A percentile compares a stretch with the other conserved stretches of the same genome.
phyloP scores from a whole-genome alignment of 202 grass and related monocot species.

The Eragrostis tef region DNA sequence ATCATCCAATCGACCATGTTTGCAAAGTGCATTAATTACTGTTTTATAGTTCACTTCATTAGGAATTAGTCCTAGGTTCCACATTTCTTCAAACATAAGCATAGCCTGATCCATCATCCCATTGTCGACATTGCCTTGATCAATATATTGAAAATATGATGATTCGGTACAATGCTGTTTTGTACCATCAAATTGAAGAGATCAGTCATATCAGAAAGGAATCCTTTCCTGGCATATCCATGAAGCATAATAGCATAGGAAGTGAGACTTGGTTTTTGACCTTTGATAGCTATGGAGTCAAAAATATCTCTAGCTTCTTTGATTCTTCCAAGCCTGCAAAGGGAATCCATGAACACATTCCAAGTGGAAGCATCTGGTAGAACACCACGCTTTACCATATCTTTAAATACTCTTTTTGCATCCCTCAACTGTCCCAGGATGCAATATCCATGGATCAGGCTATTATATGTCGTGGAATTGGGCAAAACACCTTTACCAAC shows the following conservation, averaged over 20 bases:
- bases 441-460: constrained; percentile 20
- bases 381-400: neutral
- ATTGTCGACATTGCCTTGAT: neutral
- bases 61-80: neutral
- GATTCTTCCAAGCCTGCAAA: neutral
- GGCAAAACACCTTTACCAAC: neutral
- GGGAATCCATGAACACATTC: neutral
- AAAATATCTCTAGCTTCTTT: neutral
- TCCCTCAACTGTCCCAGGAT: neutral
- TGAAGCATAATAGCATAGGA: neutral
- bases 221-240: neutral
- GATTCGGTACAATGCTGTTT: neutral
- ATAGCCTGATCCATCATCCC: constrained; percentile 18
- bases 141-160: neutral
- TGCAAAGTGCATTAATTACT: neutral
- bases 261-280: neutral
- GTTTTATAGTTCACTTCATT: neutral
- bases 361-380: neutral
- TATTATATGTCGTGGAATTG: neutral
- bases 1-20: neutral
- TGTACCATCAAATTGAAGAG: constrained; percentile 15
- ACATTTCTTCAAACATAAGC: neutral
- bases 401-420: neutral
- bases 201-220: neutral
- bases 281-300: neutral